Evolutionary conservation across 2,329 filamentous ascomycete genomes (phyloP).

Genomic region (Dactylellina leptospora): DNA sequence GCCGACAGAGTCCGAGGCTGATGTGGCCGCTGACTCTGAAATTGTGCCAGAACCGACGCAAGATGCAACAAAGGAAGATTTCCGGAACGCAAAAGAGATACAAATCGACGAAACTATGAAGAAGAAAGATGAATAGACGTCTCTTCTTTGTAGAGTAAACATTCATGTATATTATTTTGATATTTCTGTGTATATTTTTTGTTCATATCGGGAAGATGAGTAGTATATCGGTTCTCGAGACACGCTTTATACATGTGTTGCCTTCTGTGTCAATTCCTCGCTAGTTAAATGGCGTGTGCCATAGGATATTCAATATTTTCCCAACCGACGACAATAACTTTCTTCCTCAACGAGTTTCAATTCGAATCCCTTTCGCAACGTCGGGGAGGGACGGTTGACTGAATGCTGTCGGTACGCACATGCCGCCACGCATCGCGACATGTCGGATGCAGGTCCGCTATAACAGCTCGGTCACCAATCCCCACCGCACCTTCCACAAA

Average conservation of each 20-base stretch:
- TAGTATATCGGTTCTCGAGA: background rate
- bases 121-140: constrained; percentile 26
- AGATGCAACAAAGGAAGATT: constrained; percentile 21
- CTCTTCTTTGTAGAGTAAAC: constrained; percentile 25
- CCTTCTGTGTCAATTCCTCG: constrained; percentile 15
- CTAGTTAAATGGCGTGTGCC: constrained; percentile 16
- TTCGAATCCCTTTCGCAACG: background rate
- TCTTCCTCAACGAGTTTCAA: background rate
- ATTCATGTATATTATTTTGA: constrained; percentile 45
- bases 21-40: constrained; percentile 43
- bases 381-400: background rate
- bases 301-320: constrained; percentile 31
- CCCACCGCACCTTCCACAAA: background rate
- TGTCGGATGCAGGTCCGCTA: constrained; percentile 16
- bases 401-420: constrained; percentile 42
- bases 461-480: constrained; percentile 1
- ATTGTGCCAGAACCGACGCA: constrained; percentile 28
- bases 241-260: constrained; percentile 19
- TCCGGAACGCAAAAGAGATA: constrained; percentile 41
- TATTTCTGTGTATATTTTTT: background rate
- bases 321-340: background rate
- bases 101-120: constrained; percentile 45
- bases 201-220: background rate
- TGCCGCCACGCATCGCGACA: constrained; percentile 33
- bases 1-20: constrained; percentile 42